Percentiles rank a stretch among this genome's conserved stretches.
Evolutionary conservation across 2,329 filamentous ascomycete species (phyloP).

Genomic region (Fusarium sp.): DNA sequence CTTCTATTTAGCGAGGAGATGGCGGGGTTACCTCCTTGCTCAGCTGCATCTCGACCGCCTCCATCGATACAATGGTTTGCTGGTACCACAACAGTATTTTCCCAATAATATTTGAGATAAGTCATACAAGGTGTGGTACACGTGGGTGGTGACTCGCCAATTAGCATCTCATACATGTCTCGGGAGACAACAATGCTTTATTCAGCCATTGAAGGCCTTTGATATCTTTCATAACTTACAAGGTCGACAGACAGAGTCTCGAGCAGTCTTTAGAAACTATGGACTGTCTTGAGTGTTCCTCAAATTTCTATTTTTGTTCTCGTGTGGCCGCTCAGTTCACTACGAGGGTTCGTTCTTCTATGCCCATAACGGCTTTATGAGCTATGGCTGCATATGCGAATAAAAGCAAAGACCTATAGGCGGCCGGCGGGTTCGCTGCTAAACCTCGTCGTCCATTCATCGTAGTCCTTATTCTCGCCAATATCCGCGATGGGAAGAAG

Average conservation of each 20-base stretch:
- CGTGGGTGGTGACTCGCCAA: conserved; percentile 18
- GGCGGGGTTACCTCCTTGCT: conserved; percentile 17
- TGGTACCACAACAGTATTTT: conserved; percentile 16
- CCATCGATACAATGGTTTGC: conserved; percentile 23
- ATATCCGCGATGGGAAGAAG: conserved; percentile 7
- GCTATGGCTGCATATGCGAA: conserved; percentile 12
- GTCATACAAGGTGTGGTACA: conserved; percentile 16
- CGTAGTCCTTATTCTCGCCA: conserved; percentile 4
- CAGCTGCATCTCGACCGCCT: conserved; percentile 33
- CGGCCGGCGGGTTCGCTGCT: background rate
- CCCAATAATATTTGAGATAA: conserved; percentile 20
- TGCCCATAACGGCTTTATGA: conserved; percentile 1
- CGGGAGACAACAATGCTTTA: conserved; percentile 20
- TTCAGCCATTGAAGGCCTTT: conserved; percentile 3
- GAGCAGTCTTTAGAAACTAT: background rate
- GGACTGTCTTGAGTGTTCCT: conserved; percentile 12
- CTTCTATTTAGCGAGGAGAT: conserved; percentile 11
- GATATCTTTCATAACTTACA: background rate
- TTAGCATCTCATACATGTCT: conserved; percentile 18
- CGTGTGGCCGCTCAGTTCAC: conserved; percentile 2
- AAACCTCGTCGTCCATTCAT: background rate
- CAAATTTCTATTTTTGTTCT: conserved; percentile 25
- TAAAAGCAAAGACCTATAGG: conserved; percentile 20
- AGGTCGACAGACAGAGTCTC: background rate
- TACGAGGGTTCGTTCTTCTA: background rate